Evolutionary conservation across 495 filamentous ascomycete genomes (phyloP).

Genomic region (Trichoderma erinaceum): DNA sequence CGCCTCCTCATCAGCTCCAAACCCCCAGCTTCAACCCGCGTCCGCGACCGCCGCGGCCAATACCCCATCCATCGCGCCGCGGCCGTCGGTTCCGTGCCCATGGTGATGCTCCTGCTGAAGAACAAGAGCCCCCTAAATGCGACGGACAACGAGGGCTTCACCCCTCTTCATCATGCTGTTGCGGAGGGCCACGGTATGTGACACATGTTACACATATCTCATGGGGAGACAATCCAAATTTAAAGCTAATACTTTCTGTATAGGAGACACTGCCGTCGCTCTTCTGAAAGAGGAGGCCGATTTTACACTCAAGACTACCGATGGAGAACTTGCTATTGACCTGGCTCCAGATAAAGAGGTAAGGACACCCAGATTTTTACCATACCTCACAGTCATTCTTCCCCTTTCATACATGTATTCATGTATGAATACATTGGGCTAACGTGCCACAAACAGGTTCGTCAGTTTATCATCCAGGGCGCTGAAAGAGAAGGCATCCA

Average conservation of each 20-base stretch:
- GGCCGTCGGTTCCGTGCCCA: conserved; percentile 78
- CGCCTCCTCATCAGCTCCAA: conserved; percentile 68
- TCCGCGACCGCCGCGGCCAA: conserved; percentile 81
- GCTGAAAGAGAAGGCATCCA: conserved; percentile 87
- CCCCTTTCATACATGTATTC: neutral
- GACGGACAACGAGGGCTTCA: conserved; percentile 76
- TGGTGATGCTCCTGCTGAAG: conserved; percentile 74
- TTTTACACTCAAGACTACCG: conserved; percentile 65
- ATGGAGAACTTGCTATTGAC: conserved; percentile 70
- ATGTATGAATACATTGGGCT: neutral
- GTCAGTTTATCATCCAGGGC: conserved; percentile 69
- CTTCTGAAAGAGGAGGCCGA: conserved; percentile 82
- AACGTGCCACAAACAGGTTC: conserved; percentile 43
- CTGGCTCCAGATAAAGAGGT: conserved; percentile 69
- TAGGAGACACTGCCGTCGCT: conserved; percentile 71
- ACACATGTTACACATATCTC: too few species aligned
- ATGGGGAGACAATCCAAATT: too few species aligned
- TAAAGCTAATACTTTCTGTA: neutral
- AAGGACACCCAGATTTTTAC: neutral
- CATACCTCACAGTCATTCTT: neutral
- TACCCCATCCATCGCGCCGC: conserved; percentile 87
- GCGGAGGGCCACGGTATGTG: conserved; percentile 75
- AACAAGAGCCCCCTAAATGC: conserved; percentile 79
- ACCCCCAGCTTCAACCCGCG: conserved; percentile 65
- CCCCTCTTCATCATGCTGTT: conserved; percentile 87